Percentiles rank a stretch among this genome's conserved stretches.
Conservation (phyloP, 2,329 filamentous ascomycete genomes). For the Pleurostoma richardsiae region DNA sequence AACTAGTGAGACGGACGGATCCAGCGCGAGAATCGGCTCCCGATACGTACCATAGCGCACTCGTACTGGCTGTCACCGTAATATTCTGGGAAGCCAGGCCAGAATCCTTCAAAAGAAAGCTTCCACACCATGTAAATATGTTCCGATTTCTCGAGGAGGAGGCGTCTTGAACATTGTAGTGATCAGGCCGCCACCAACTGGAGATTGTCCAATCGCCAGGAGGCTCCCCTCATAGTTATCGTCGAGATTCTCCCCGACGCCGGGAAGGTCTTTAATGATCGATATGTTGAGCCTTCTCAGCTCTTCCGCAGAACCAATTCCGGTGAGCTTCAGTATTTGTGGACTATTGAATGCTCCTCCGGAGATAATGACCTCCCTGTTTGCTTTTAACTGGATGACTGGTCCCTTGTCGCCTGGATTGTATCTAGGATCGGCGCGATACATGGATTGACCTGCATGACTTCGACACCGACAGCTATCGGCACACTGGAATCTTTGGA, state of each 20-base stretch:
- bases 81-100: constrained; percentile 12
- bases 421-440: constrained; percentile 23
- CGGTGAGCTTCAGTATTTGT: constrained; percentile 45
- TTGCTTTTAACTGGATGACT: neutral
- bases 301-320: constrained; percentile 36
- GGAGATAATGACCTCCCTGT: constrained; percentile 41
- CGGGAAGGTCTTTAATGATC: constrained; percentile 37
- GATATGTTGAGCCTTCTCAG: constrained; percentile 37
- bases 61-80: constrained; percentile 10
- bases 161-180: constrained; percentile 10
- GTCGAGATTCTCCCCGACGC: constrained; percentile 45
- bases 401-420: neutral
- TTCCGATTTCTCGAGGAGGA: constrained; percentile 7
- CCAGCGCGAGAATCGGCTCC: constrained; percentile 32
- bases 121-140: constrained; percentile 11
- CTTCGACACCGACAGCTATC: constrained; percentile 18
- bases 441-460: constrained; percentile 26
- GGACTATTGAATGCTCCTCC: constrained; percentile 46
- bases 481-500: constrained; percentile 9
- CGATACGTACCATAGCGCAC: constrained; percentile 12
- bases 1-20: constrained; percentile 55
- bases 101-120: constrained; percentile 14
- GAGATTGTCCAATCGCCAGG: constrained; percentile 6
- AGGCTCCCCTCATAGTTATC: constrained; percentile 31
- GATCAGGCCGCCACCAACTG: constrained; percentile 10